Evolutionary conservation across 371 early-diverging fungal genomes (phyloP), one percentile per base, ranked within the genome.

Genomic region (Phascolomyces articulosus): DNA sequence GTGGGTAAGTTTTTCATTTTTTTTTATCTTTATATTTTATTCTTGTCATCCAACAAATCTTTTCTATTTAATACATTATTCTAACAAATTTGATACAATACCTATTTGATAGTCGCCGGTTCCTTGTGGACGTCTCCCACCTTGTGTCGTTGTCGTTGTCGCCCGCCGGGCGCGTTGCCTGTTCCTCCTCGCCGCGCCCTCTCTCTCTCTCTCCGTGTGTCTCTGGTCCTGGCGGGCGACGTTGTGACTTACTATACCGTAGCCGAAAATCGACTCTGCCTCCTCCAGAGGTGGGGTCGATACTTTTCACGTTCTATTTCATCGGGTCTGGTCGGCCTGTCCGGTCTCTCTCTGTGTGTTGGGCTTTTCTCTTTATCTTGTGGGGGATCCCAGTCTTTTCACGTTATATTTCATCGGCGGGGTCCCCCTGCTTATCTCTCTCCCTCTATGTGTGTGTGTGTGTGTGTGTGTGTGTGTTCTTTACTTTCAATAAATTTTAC

Each of bases 211-310:
- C 4, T 8, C 4, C 4, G 56, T 4, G 23, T 28, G 7, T 24
- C n/a, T n/a, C n/a, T 20, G 9, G 54, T 53, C 34, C 29, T 16
- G 56, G 34, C 34, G 56, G 56, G 34, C 38, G 56, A 29, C 21
- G 31, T 38, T 23, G 31, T 4, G 15, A 38, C 38, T 24, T 55
- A 3, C 20, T 38, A 38, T 38, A 38, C 15, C 8, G 31, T n/a
- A n/a, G 31, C 56, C 56, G 28, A 38, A 59, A 29, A 44, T 44
- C 63, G 63, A 62, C 63, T 62, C 63, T 62, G 63, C 63, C 63
- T 62, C 63, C 63, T 62, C 63, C 63, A 62, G 63, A 31, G 63
- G 63, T 28, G 63, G 63, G 63, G 63, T 62, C 63, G 63, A 44
- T 28, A 24, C 56, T n/a, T 55, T 55, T 31, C 34, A 23, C 56